Conservation (phyloP, 495 filamentous ascomycete species). For the Penicillium malachiteum region DNA sequence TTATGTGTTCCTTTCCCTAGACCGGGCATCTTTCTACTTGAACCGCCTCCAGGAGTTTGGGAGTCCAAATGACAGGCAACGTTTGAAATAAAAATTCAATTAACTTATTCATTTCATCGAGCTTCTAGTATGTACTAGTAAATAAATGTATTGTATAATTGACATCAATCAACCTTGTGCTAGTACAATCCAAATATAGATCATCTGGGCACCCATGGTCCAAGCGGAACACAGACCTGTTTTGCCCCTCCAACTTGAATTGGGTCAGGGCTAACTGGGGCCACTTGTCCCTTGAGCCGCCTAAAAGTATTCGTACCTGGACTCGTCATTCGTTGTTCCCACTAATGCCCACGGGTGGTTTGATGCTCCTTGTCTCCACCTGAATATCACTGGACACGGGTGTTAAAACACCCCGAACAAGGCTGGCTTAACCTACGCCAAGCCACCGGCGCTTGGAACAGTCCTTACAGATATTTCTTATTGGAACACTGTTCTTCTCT, state of each 20-base stretch:
- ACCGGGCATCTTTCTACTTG: slow-evolving; percentile 14
- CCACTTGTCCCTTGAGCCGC: too few species aligned
- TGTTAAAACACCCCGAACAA: neutral
- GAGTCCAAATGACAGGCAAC: slow-evolving; percentile 18
- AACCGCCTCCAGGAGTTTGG: slow-evolving; percentile 25
- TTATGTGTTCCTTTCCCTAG: slow-evolving; percentile 19
- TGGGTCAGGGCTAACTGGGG: too few species aligned
- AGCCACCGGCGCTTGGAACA: slow-evolving; percentile 2
- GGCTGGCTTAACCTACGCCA: slow-evolving; percentile 1
- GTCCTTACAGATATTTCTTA: neutral
- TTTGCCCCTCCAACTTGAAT: neutral
- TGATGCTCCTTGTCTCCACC: neutral
- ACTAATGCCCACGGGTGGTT: neutral
- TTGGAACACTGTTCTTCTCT: neutral
- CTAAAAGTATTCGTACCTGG: too few species aligned
- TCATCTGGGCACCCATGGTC: slow-evolving; percentile 3
- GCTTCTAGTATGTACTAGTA: neutral
- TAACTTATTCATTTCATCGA: neutral
- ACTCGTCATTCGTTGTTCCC: too few species aligned
- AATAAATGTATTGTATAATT: neutral
- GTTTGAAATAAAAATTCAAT: slow-evolving; percentile 13
- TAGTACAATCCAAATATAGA: slow-evolving; percentile 3
- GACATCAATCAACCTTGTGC: too few species aligned
- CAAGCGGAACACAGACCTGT: neutral
- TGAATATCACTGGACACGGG: neutral